Percentiles rank a stretch among this genome's conserved stretches.
These are phyloP conservation scores for Dipteronia dyeriana DNA, from an alignment of 345 rosid species.

Conservation along the genomic window DNA sequence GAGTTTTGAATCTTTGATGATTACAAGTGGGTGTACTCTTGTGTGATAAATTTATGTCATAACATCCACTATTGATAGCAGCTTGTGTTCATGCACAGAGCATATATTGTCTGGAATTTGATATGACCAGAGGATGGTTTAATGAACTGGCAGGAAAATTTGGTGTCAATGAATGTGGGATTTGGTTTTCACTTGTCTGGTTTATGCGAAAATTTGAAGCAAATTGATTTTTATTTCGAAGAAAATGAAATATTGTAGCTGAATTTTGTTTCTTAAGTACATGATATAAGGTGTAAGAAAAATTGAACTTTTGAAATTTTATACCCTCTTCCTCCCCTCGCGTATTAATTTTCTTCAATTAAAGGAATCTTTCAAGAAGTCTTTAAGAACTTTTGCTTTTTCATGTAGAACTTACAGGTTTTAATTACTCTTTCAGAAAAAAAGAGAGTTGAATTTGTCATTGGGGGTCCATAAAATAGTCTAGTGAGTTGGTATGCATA, in stretches of 20 bases:
- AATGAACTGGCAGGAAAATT: constrained; percentile 9
- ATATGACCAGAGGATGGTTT: neutral
- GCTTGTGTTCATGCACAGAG: neutral
- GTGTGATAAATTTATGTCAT: neutral
- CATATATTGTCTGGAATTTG: neutral
- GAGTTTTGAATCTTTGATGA: neutral
- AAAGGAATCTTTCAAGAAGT: constrained; percentile 3
- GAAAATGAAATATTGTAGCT: neutral
- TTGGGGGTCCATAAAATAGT: neutral
- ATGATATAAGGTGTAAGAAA: neutral
- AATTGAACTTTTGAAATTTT: neutral
- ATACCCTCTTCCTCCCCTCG: too few species aligned
- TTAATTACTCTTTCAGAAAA: too few species aligned
- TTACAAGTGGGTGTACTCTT: neutral
- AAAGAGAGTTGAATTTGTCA: neutral
- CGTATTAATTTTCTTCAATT: neutral
- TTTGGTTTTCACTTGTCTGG: neutral
- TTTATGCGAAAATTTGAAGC: neutral
- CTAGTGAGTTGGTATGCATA: neutral
- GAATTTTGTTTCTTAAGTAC: neutral
- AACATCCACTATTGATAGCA: neutral
- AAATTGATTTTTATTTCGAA: neutral
- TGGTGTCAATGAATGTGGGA: neutral
- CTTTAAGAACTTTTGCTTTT: neutral
- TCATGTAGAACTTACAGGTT: neutral